Evolutionary conservation across 1,284 basidiomycete species (phyloP).

Genomic region (Boletus hoseneyae): DNA sequence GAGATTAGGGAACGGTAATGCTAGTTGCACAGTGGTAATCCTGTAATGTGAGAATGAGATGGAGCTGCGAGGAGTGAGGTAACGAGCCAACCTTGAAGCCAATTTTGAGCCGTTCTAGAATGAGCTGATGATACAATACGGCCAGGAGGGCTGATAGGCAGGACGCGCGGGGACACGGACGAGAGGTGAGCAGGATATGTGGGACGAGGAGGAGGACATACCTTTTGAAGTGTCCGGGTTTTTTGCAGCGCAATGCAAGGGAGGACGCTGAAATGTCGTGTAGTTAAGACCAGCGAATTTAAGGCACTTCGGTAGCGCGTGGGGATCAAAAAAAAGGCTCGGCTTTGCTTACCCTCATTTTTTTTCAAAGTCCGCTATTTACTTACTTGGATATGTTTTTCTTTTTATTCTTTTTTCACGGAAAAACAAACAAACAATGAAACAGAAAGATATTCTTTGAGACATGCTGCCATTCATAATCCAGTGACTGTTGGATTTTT

Average conservation of each 20-base stretch:
- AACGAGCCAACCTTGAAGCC: constrained; percentile 57
- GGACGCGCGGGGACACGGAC: constrained; percentile 7
- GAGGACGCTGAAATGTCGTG: constrained; percentile 37
- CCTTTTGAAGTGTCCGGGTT: constrained; percentile 44
- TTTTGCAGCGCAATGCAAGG: constrained; percentile 36
- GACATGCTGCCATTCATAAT: not conserved
- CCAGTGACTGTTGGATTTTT: too few species aligned
- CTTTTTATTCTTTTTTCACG: constrained; percentile 22
- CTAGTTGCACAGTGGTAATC: constrained; percentile 69
- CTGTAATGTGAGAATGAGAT: constrained; percentile 32
- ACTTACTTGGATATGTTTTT: constrained; percentile 20
- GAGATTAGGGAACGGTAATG: constrained; percentile 53
- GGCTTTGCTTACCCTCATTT: constrained; percentile 50
- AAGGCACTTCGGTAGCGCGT: constrained; percentile 40
- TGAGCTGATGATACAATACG: constrained; percentile 74
- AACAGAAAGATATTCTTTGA: constrained; percentile 6
- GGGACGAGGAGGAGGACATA: constrained; percentile 12
- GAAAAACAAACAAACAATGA: constrained; percentile 27
- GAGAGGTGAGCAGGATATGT: constrained; percentile 13
- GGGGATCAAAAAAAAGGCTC: constrained; percentile 51
- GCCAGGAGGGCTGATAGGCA: constrained; percentile 39
- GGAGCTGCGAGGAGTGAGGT: not conserved
- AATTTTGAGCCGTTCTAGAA: constrained; percentile 74
- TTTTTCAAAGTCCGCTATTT: constrained; percentile 38
- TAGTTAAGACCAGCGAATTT: constrained; percentile 35